These are phyloP conservation scores for Agapanthus africanus DNA, from an alignment of 106 monocot species.

Conservation along the genomic window DNA sequence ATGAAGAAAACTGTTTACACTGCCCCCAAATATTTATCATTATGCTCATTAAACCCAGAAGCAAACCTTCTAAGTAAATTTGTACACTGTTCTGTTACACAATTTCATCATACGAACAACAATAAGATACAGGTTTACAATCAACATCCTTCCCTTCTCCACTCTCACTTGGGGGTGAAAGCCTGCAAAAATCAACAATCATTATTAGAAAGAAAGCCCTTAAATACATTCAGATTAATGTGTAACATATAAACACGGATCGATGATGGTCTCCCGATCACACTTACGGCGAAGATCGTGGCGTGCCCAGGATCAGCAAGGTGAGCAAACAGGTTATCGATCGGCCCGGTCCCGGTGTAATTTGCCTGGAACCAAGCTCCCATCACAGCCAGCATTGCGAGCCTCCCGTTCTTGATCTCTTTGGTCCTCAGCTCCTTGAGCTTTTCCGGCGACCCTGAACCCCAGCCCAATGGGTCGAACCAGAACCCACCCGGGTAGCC, in stretches of 20 bases:
- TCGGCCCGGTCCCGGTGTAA: constrained; percentile 96
- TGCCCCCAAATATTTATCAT: no score
- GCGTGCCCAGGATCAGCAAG: constrained; percentile 98
- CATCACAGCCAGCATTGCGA: constrained; percentile 96
- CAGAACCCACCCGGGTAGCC: constrained; percentile 97
- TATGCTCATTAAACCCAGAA: not conserved
- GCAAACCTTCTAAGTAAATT: constrained; percentile 10
- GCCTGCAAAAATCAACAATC: constrained; percentile 24
- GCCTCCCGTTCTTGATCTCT: constrained; percentile 98
- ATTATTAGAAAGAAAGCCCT: not conserved
- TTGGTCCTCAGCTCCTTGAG: constrained; percentile 86
- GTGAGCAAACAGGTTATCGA: constrained; percentile 96
- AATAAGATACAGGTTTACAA: constrained; percentile 1
- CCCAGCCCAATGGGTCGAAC: constrained; percentile 99
- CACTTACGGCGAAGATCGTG: constrained; percentile 78
- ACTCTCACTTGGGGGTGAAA: constrained; percentile 62
- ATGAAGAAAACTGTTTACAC: no score
- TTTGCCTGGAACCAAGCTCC: constrained; percentile 97
- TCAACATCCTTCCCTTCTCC: not conserved
- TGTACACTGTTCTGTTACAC: constrained; percentile 7
- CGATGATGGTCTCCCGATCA: no score
- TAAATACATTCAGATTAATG: no score
- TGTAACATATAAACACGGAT: no score
- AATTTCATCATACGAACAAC: not conserved
- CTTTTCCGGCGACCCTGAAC: constrained; percentile 78